A percentile compares a stretch with the other conserved stretches of the same genome.
These are phyloP conservation scores for Vitellaria paradoxa DNA, from an alignment of 179 eudicot species.

Conservation along the genomic window DNA sequence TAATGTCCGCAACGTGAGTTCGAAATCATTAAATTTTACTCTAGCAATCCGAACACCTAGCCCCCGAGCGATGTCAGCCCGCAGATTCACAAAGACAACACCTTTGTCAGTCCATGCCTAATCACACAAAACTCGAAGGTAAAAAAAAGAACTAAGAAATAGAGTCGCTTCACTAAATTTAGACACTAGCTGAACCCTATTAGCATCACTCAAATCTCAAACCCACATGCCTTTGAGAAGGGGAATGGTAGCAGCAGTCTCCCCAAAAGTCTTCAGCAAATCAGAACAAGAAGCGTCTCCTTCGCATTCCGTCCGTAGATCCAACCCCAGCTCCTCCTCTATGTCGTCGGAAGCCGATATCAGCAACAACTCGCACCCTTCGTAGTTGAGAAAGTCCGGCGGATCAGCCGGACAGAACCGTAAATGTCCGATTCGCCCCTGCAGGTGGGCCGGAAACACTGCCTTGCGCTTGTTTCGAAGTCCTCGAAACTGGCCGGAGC, in stretches of 20 bases:
- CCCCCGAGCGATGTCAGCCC: too few relatives aligned
- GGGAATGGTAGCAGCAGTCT: conserved; percentile 38
- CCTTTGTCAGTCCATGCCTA: too few relatives aligned
- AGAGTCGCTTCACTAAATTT: too few relatives aligned
- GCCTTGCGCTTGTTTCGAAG: conserved; percentile 62
- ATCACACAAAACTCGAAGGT: too few relatives aligned
- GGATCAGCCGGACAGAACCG: conserved; percentile 61
- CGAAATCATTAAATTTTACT: too few relatives aligned
- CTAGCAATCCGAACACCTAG: too few relatives aligned
- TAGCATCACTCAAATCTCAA: conserved; percentile 3
- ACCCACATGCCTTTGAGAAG: conserved; percentile 60
- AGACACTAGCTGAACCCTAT: too few relatives aligned
- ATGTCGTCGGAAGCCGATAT: conserved; percentile 68
- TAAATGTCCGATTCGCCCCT: conserved; percentile 46
- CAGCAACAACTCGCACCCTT: conserved; percentile 77
- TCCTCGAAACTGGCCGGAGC: conserved; percentile 40
- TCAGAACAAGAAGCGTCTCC: conserved; percentile 48
- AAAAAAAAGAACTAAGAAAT: too few relatives aligned
- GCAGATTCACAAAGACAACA: too few relatives aligned
- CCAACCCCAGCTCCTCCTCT: conserved; percentile 63
- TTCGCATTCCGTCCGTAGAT: conserved; percentile 39
- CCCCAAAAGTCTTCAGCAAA: conserved; percentile 63
- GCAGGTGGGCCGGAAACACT: conserved; percentile 63
- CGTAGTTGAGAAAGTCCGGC: conserved; percentile 71
- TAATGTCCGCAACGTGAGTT: too few relatives aligned